Base-by-base conservation (phyloP, 352 stramenopile species). In the Phytopythium cucurbitacearum region DNA sequence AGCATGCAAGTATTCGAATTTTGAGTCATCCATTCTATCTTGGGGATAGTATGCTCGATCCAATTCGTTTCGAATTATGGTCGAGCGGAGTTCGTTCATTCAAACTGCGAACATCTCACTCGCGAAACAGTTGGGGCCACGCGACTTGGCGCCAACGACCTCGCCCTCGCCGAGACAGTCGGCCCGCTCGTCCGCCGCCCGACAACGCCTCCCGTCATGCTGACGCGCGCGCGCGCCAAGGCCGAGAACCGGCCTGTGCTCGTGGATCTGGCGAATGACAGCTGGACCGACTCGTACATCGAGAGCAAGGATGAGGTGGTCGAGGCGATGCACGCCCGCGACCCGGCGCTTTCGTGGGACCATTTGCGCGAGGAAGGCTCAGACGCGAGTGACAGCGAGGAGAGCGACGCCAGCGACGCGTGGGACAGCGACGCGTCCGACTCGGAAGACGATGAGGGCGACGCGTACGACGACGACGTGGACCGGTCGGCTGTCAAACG, bases 241-340 rank as follows among this genome's bases (percentile, higher is more conserved):
- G 77, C 66, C 39, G 71, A 64, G 32, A 87, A 87, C 44, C 69
- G 80, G 67, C 78, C 76, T 28, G 73, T 91, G 42, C 91, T 93
- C 53, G 78, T 89, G 53, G 82, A 91, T 58, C 21, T 28, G 21
- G 21, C 21, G 21, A 28, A 52, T 33, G 80, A 93, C 49, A 71
- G 85, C 58, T 93, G 82, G 82, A 91, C 83, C 48, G 82, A 93
- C 69, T 68, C 67, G 53, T 93, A 89, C 62, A 89, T 93, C 53
- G 69, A 84, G 62, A 73, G 76, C 7, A 89, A 89, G 57, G 82
- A 93, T 60, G 80, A 93, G 67, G 71, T 91, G 73, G 89, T 93
- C 56, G 82, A 90, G 55, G 79, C 80, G 32, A 65, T 88, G 52
- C 54, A 87, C 54, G 71, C 75, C 39, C 64, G 69, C 46, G 64